Percentiles rank a stretch among this genome's conserved stretches.
Conservation (phyloP, 441 rosid genomes). For the Erodium trifolium region DNA sequence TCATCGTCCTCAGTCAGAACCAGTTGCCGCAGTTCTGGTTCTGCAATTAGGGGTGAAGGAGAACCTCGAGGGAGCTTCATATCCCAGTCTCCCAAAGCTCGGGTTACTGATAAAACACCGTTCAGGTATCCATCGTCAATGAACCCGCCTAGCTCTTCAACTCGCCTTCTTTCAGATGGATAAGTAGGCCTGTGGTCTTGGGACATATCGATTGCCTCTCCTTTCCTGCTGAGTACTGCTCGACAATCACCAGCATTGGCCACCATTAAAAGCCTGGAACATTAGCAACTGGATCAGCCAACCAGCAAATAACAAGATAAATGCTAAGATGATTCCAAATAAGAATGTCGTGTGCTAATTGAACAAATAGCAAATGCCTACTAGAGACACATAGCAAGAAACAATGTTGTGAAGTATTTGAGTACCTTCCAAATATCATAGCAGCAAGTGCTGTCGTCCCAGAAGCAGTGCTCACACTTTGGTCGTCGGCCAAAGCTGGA, state of each 20-base stretch:
- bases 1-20: slow-evolving; percentile 78
- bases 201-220: slow-evolving; percentile 59
- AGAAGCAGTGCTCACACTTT: slow-evolving; percentile 39
- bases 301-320: slow-evolving; percentile 3
- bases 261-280: slow-evolving; percentile 60
- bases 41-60: slow-evolving; percentile 67
- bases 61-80: slow-evolving; percentile 59
- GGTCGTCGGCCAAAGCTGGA: slow-evolving; percentile 43
- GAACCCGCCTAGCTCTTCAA: slow-evolving; percentile 58
- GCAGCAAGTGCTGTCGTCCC: slow-evolving; percentile 55
- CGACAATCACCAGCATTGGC: slow-evolving; percentile 76
- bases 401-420: not conserved
- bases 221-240: slow-evolving; percentile 63
- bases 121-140: slow-evolving; percentile 76
- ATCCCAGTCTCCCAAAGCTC: slow-evolving; percentile 96
- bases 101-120: slow-evolving; percentile 62
- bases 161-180: slow-evolving; percentile 52
- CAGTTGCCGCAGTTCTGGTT: slow-evolving; percentile 64
- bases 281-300: slow-evolving; percentile 7
- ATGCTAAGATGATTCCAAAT: not conserved
- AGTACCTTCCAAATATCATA: slow-evolving; percentile 48
- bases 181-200: slow-evolving; percentile 68
- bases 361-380: not conserved
- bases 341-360: no score
- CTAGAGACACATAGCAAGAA: not conserved